Conservation (phyloP, 2,329 filamentous ascomycete genomes). For the Colletotrichum neosansevieriae region DNA sequence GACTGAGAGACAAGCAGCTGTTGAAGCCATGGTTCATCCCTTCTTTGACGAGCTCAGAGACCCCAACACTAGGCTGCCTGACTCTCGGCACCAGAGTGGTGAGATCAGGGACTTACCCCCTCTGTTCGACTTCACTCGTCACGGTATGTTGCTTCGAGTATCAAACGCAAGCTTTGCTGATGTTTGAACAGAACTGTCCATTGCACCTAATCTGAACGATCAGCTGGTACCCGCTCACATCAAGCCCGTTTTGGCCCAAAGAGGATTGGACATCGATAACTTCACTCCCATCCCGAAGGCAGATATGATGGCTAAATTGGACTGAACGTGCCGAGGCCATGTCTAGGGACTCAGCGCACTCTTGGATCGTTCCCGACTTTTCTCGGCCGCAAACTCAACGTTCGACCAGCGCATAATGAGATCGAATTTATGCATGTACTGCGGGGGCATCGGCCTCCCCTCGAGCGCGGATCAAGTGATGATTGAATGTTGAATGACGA, state of each 20-base stretch:
- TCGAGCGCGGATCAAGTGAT: conserved; percentile 33
- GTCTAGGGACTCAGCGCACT: conserved; percentile 44
- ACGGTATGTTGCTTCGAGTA: conserved; percentile 74
- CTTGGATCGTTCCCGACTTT: conserved; percentile 39
- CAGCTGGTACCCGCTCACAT: conserved; percentile 89
- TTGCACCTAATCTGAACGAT: conserved; percentile 86
- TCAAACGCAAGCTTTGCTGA: conserved; percentile 1
- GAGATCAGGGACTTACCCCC: conserved; percentile 84
- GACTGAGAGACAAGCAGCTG: conserved; percentile 90
- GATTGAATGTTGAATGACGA: conserved; percentile 43
- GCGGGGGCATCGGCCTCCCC: conserved; percentile 28
- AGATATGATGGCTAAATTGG: conserved; percentile 97
- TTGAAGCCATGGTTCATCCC: conserved; percentile 97
- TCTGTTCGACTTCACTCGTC: conserved; percentile 92
- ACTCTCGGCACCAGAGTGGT: conserved; percentile 90
- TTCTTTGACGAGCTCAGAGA: conserved; percentile 98
- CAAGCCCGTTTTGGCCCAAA: conserved; percentile 77
- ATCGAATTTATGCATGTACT: conserved; percentile 46
- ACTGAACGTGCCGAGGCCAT: conserved; percentile 71
- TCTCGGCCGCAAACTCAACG: conserved; percentile 31
- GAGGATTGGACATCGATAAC: conserved; percentile 92
- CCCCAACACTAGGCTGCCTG: conserved; percentile 89
- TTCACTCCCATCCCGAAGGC: conserved; percentile 92
- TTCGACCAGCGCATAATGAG: conserved; percentile 46
- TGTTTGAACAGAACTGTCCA: conserved; percentile 83